These are phyloP conservation scores for Arthroderma sp. DNA, from an alignment of 2,329 filamentous ascomycete genomes.

Conservation along the genomic window DNA sequence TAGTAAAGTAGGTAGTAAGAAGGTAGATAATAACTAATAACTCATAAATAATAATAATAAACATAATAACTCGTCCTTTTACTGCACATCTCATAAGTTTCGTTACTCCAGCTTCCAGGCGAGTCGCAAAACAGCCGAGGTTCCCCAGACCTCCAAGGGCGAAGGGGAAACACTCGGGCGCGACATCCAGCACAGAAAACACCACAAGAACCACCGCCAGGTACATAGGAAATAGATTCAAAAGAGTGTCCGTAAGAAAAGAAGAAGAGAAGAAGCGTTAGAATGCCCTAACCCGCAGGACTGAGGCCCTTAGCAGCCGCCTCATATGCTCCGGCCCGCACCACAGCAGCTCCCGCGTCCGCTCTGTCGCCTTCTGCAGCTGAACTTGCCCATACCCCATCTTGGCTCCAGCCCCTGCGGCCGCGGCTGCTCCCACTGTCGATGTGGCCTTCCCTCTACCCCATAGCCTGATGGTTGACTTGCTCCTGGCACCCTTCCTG, in stretches of 20 bases:
- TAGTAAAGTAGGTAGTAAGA: too few species aligned
- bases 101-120: too few species aligned
- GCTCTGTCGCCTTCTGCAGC: slow-evolving; percentile 15
- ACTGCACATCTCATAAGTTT: background rate
- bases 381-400: slow-evolving; percentile 16
- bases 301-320: slow-evolving; percentile 19
- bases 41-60: too few species aligned
- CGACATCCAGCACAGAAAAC: background rate
- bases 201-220: background rate
- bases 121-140: background rate
- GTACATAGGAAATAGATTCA: background rate
- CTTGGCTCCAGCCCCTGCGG: background rate
- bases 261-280: background rate
- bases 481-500: slow-evolving; percentile 10
- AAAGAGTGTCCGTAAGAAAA: background rate
- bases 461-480: background rate
- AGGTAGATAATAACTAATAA: too few species aligned
- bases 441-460: background rate
- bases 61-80: background rate
- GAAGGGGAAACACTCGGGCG: too few species aligned
- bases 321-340: slow-evolving; percentile 26
- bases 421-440: background rate
- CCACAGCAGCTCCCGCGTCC: slow-evolving; percentile 20
- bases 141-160: background rate
- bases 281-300: slow-evolving; percentile 13